Base-by-base conservation (phyloP, 1,284 basidiomycete genomes). In the Gyrodon tennesseensis region DNA sequence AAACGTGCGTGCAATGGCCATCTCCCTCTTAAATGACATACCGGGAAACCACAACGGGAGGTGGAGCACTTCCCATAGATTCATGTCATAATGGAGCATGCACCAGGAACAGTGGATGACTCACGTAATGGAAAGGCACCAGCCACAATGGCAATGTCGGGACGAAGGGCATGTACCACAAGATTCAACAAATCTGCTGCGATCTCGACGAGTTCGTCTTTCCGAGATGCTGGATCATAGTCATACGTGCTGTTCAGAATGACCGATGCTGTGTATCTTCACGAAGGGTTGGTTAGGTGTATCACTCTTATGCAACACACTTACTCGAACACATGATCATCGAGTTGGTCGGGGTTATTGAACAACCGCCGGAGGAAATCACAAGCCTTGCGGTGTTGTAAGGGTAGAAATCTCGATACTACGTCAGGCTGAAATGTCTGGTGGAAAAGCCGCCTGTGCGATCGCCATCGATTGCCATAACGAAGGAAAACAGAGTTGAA, bases 31-130 rank as follows among this genome's bases (percentile, higher is more conserved):
- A 37, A 75, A 65, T 3, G 57, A 58, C 67, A 75, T 65, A 2
- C 68, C 71, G 2, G 73, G 71, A n/a, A 72, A 39, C 71, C 71
- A 72, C 5, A 60, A 58, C 2, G 73, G 72, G 41, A 71, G 64
- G 51, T 27, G 18, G 11, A 51, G 53, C 27, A 65, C 65, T 70
- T 5, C 3, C 39, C 19, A 12, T 4, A n/a, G 2, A 23, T 56
- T 34, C 9, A n/a, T 58, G 7, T 53, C 25, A 4, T 18, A 19
- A 19, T 16, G 5, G 27, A 31, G 29, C 58, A 25, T 9, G 23
- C 11, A 27, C 8, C 18, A 31, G 4, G 12, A 19, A 9, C n/a
- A n/a, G 15, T 39, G 37, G 16, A 15, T 6, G 15, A 39, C 37
- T 39, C 37, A 39, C 37, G 16, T 37, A 37, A 37, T 37, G 34